These are phyloP conservation scores for Zelonia costaricensis DNA, from an alignment of 208 protist species.

Conservation along the genomic window DNA sequence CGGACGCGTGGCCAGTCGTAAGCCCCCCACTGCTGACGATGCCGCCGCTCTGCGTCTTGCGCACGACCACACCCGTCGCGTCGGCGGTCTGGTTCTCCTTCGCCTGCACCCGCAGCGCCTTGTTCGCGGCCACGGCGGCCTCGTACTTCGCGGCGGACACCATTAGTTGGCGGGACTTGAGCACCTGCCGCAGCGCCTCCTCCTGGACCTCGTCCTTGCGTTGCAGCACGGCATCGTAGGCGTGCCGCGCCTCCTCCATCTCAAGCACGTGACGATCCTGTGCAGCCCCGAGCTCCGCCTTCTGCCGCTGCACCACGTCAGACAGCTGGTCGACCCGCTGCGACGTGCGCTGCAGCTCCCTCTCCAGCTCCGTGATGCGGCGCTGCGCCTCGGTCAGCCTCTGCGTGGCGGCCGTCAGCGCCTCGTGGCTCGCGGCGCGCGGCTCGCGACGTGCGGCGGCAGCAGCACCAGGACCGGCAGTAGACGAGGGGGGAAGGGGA, in stretches of 20 bases:
- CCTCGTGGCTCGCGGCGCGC: too few species aligned
- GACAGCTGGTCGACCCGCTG: conserved; percentile 52
- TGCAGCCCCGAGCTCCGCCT: conserved; percentile 35
- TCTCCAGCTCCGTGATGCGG: conserved; percentile 34
- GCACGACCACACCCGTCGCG: not conserved
- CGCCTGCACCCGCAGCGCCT: conserved; percentile 4
- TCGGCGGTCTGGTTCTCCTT: conserved; percentile 19
- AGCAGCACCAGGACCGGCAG: too few species aligned
- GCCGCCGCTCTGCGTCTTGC: not conserved
- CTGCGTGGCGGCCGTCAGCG: too few species aligned
- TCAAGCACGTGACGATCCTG: conserved; percentile 47
- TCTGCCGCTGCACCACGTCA: conserved; percentile 42
- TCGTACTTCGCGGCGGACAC: conserved; percentile 44
- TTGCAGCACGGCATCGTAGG: conserved; percentile 39
- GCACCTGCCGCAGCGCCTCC: conserved; percentile 46
- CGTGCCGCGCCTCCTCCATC: conserved; percentile 42
- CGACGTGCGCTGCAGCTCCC: conserved; percentile 37
- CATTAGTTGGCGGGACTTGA: conserved; percentile 48
- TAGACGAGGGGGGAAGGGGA: too few species aligned
- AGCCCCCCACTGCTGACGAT: not conserved
- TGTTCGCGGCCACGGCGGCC: conserved; percentile 25
- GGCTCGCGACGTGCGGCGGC: too few species aligned
- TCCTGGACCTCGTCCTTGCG: conserved; percentile 57
- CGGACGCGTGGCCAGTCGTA: not conserved
- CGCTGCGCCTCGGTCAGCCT: conserved; percentile 20